Percentiles rank a stretch among this genome's conserved stretches.
Evolutionary conservation across 1,284 basidiomycete species (phyloP).

Genomic region (Irpex sp.): DNA sequence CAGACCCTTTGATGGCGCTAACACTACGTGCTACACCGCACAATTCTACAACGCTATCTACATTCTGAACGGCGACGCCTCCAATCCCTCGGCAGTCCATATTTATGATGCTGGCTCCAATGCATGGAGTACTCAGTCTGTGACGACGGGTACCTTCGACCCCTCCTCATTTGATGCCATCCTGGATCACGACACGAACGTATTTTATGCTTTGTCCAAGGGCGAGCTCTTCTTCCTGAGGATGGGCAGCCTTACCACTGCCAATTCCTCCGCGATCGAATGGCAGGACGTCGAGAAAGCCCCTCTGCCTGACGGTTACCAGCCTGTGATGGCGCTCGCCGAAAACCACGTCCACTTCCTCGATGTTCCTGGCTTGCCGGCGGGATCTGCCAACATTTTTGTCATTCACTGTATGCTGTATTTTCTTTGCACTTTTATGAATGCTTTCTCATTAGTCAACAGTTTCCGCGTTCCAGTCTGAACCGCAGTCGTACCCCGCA

Average conservation of each 20-base stretch:
- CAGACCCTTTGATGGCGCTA: constrained; percentile 65
- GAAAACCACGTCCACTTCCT: constrained; percentile 82
- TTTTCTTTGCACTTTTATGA: neutral
- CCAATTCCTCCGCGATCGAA: constrained; percentile 47
- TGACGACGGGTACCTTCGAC: constrained; percentile 51
- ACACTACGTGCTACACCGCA: constrained; percentile 71
- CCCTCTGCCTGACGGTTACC: constrained; percentile 51
- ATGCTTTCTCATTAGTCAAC: neutral
- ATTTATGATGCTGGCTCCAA: constrained; percentile 64
- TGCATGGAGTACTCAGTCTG: constrained; percentile 63
- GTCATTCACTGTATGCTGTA: constrained; percentile 80
- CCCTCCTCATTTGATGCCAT: constrained; percentile 56
- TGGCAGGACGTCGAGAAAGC: constrained; percentile 62
- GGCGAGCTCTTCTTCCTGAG: constrained; percentile 64
- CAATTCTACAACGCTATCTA: constrained; percentile 80
- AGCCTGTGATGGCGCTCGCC: constrained; percentile 74
- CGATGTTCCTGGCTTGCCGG: constrained; percentile 59
- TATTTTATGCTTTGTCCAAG: constrained; percentile 68
- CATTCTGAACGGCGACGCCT: constrained; percentile 69
- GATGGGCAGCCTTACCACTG: constrained; percentile 58
- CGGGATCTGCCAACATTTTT: constrained; percentile 75
- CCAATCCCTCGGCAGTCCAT: constrained; percentile 60
- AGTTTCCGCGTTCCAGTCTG: constrained; percentile 81
- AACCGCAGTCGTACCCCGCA: constrained; percentile 59
- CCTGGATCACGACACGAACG: constrained; percentile 88